Conservation (phyloP, 2,329 filamentous ascomycete species). For the Aspergillus terreus region DNA sequence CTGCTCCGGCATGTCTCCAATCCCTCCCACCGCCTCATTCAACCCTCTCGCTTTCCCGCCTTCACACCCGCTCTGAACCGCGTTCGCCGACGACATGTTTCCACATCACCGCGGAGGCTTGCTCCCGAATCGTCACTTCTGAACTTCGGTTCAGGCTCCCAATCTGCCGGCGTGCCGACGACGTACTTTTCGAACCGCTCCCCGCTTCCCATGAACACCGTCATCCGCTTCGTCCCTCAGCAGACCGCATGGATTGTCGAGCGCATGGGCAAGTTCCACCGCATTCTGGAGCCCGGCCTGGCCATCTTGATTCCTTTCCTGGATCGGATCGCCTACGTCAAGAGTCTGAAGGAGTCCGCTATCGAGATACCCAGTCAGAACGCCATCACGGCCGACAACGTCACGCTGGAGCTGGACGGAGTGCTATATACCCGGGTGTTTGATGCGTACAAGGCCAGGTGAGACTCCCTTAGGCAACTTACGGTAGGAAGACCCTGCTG, state of each 20-base stretch:
- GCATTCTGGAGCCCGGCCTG: conserved; percentile 87
- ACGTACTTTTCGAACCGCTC: conserved; percentile 72
- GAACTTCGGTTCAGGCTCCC: conserved; percentile 22
- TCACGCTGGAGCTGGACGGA: conserved; percentile 92
- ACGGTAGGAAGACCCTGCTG: neutral
- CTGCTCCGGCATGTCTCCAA: conserved; percentile 27
- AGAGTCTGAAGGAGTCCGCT: conserved; percentile 91
- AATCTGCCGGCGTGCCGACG: conserved; percentile 47
- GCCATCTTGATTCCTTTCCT: conserved; percentile 85
- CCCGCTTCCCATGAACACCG: conserved; percentile 81
- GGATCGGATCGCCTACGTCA: conserved; percentile 96
- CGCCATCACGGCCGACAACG: conserved; percentile 97
- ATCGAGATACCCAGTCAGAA: conserved; percentile 97
- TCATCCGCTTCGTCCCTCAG: conserved; percentile 96
- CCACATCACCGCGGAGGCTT: conserved; percentile 23
- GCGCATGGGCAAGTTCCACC: conserved; percentile 96
- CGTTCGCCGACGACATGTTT: conserved; percentile 27
- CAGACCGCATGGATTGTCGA: conserved; percentile 99
- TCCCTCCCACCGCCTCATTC: conserved; percentile 20
- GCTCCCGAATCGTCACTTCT: conserved; percentile 34
- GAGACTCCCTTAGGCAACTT: conserved; percentile 26
- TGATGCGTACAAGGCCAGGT: conserved; percentile 97
- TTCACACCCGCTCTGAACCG: conserved; percentile 19
- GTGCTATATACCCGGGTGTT: conserved; percentile 95
- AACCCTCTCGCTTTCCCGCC: conserved; percentile 19